Conservation (phyloP, 192 early-diverging fungal genomes). For the Phlyctochytrium planicorne region DNA sequence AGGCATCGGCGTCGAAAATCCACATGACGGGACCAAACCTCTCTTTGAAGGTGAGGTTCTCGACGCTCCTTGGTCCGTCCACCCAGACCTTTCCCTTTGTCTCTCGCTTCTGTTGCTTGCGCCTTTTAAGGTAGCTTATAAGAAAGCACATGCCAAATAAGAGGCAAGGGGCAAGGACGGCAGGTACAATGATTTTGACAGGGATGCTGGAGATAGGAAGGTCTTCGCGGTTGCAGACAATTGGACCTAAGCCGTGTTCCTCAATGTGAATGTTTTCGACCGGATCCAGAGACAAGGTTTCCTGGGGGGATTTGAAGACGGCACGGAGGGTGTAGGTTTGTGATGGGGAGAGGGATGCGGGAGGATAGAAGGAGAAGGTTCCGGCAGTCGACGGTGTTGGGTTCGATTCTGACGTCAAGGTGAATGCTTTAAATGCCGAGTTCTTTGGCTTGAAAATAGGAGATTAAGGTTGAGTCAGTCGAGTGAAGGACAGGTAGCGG, state of each 20-base stretch:
- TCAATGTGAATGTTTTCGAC: too few species aligned
- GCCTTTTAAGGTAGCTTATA: neutral
- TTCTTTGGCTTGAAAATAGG: too few species aligned
- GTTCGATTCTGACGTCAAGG: neutral
- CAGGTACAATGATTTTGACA: neutral
- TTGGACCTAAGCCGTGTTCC: too few species aligned
- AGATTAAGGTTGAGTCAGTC: too few species aligned
- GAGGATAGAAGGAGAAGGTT: neutral
- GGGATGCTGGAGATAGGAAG: neutral
- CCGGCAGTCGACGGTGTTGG: neutral
- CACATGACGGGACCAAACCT: neutral
- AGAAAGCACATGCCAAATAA: neutral
- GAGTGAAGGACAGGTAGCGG: too few species aligned
- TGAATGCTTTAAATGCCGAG: too few species aligned
- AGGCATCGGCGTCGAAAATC: neutral
- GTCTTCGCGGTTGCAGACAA: neutral
- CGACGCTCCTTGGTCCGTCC: neutral
- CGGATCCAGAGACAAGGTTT: too few species aligned
- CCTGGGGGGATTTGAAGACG: neutral
- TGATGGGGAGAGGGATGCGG: neutral
- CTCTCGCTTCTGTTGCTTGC: neutral
- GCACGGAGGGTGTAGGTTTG: neutral
- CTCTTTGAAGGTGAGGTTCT: neutral
- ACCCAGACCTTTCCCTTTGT: slow-evolving; percentile 1
- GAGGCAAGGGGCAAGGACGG: neutral